Conservation (phyloP, 805 yeast genomes). For the Metahyphopichia silvanorum region DNA sequence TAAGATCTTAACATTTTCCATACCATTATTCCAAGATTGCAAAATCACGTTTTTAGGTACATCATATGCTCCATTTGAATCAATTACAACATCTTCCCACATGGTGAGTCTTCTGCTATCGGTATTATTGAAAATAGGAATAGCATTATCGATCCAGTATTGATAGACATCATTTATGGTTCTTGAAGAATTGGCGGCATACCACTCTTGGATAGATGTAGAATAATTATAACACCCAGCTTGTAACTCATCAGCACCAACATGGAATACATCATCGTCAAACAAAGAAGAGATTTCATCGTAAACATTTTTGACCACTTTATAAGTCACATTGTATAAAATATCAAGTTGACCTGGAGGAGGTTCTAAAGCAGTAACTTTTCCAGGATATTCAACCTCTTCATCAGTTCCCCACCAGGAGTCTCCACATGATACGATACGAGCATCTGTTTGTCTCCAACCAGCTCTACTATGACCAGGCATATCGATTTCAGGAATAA, state of each 20-base stretch:
- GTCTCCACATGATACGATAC: slow-evolving; percentile 27
- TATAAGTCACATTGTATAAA: slow-evolving; percentile 25
- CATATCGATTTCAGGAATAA: slow-evolving; percentile 40
- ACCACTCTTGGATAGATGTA: slow-evolving; percentile 20
- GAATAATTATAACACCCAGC: slow-evolving; percentile 32
- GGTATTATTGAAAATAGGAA: slow-evolving; percentile 27
- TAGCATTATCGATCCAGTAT: slow-evolving; percentile 31
- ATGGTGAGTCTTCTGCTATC: slow-evolving; percentile 24
- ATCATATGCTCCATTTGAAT: slow-evolving; percentile 17
- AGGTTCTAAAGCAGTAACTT: slow-evolving; percentile 37
- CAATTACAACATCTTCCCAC: slow-evolving; percentile 39
- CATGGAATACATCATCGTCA: slow-evolving; percentile 37
- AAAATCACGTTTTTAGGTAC: slow-evolving; percentile 30
- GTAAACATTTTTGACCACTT: slow-evolving; percentile 29
- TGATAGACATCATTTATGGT: slow-evolving; percentile 27
- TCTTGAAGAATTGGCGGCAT: slow-evolving; percentile 16
- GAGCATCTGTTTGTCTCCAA: slow-evolving; percentile 21
- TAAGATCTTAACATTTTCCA: slow-evolving; percentile 20
- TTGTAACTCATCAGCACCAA: slow-evolving; percentile 39
- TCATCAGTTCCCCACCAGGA: slow-evolving; percentile 23
- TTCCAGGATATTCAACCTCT: slow-evolving; percentile 10
- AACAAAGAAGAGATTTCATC: slow-evolving; percentile 29
- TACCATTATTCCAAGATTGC: slow-evolving; percentile 30
- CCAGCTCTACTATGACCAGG: slow-evolving; percentile 43
- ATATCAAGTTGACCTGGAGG: slow-evolving; percentile 41